Evolutionary conservation across 768 basidiomycete species (phyloP).

Genomic region (Mycena floridula): DNA sequence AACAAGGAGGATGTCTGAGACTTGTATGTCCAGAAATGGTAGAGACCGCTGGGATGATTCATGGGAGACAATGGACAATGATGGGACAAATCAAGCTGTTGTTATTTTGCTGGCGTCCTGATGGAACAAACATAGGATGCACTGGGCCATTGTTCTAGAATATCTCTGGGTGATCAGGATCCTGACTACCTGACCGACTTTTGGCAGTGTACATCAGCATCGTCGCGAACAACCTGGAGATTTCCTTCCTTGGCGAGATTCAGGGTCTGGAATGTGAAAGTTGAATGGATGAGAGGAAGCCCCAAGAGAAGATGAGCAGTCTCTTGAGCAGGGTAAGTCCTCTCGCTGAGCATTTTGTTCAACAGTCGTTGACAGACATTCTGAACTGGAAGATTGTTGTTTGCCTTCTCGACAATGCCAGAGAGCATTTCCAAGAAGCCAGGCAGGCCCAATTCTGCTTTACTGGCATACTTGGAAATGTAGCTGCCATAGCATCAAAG

Average conservation of each 20-base stretch:
- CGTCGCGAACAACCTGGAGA: background rate
- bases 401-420: background rate
- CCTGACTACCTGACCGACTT: too few species aligned
- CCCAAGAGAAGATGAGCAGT: slow-evolving; percentile 16
- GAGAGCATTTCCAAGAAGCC: background rate
- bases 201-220: too few species aligned
- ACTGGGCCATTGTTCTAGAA: too few species aligned
- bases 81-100: too few species aligned
- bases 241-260: slow-evolving; percentile 5
- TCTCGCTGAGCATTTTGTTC: slow-evolving; percentile 17
- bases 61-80: too few species aligned
- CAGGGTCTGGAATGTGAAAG: slow-evolving; percentile 10
- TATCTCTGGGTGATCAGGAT: too few species aligned
- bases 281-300: slow-evolving; percentile 12
- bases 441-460: background rate
- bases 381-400: background rate
- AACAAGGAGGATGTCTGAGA: too few species aligned
- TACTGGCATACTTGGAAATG: background rate
- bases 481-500: background rate
- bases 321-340: slow-evolving; percentile 16
- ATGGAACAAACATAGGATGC: too few species aligned
- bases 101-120: too few species aligned
- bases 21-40: too few species aligned
- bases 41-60: too few species aligned
- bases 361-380: slow-evolving; percentile 14